Evolutionary conservation across 371 early-diverging fungal species (phyloP).

Genomic region (Mucor irregularis): DNA sequence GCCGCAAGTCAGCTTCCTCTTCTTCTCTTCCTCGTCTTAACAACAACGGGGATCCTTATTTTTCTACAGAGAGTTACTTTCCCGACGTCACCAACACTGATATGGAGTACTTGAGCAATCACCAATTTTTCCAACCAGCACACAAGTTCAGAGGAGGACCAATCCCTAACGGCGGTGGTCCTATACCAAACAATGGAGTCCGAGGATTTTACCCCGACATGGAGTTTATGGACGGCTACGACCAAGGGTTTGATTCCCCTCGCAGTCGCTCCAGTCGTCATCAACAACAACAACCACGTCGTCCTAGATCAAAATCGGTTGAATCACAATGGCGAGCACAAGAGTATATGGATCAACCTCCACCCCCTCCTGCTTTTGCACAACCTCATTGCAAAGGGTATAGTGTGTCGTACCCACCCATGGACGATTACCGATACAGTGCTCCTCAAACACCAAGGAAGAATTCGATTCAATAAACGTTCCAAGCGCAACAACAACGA

Average conservation of each 20-base stretch:
- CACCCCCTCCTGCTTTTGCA: neutral
- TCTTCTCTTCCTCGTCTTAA: no score
- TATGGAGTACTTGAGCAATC: neutral
- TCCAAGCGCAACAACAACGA: no score
- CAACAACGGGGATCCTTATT: neutral
- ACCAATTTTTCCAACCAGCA: no score
- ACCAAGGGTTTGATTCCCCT: neutral
- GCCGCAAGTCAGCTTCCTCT: no score
- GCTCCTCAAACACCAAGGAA: neutral
- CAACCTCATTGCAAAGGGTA: no score
- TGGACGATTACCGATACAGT: neutral
- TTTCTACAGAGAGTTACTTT: neutral
- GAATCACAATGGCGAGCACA: slow-evolving; percentile 5
- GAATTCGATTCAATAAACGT: no score
- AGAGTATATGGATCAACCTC: neutral
- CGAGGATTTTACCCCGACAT: neutral
- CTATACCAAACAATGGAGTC: no score
- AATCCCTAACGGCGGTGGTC: no score
- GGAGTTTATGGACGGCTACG: neutral
- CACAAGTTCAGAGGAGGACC: no score
- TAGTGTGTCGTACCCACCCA: neutral
- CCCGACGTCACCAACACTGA: neutral
- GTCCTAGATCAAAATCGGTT: slow-evolving; percentile 14
- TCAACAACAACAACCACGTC: neutral
- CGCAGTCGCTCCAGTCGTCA: neutral